Evolutionary conservation across 805 yeast species (phyloP), one percentile per base, ranked within the genome.

Genomic region (Candida sphagnicola): DNA sequence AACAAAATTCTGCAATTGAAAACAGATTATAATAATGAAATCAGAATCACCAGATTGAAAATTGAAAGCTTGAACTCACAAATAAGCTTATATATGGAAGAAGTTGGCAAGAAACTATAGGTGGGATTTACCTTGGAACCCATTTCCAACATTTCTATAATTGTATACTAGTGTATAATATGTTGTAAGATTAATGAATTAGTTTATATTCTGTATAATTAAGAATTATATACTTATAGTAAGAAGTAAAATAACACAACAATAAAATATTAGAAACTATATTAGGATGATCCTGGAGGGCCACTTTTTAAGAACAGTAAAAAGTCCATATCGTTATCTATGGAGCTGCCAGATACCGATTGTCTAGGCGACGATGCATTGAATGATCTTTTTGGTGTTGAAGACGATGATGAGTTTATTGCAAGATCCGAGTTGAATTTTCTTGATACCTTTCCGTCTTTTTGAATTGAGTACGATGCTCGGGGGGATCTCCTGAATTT

Each of bases 21-120:
- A 43, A 57, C 57, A 28, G 73, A 70, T 12, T 75, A 72, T 43
- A 78, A 78, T 36, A 52, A 51, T 18, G 88, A 82, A 47, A 66
- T 74, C 35, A 68, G 73, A 43, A 74, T 67, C 26, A 67, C 80
- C 6, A 76, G 74, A 40, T 54, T 66, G 36, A 84, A 80, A 48
- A 65, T 79, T 39, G 71, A 77, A 16, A 65, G 71, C 42, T 64
- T 83, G 40, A 76, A 76, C 41, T 65, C 77, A 8, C 83, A 78
- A 46, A 65, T 83, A 30, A 65, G 65, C 42, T 56, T 68, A 39
- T 83, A 83, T 48, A 50, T 78, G 37, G 57, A 59, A 29, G 81
- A 77, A 41, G 72, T 79, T 67, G 65, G 65, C 28, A 71, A 65
- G 47, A 63, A 44, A 52, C 29, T 26, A 11, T 21, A 11, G 11